These are phyloP conservation scores for Backusella psychrophila DNA, from an alignment of 192 early-diverging fungal genomes.

Conservation along the genomic window DNA sequence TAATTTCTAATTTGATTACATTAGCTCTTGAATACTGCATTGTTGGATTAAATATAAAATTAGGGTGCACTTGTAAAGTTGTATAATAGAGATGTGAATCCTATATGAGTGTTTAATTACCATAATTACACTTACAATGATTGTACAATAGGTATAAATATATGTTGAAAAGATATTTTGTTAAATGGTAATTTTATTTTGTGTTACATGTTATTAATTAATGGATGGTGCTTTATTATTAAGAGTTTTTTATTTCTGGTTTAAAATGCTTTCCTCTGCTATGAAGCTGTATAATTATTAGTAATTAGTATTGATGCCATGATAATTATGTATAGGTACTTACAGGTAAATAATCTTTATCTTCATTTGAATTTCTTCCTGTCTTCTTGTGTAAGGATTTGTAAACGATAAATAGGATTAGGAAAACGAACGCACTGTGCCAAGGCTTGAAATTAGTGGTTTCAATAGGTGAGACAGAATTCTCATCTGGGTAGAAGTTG, in stretches of 20 bases:
- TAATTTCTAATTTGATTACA: not conserved
- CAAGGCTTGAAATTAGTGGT: not conserved
- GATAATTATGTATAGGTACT: not conserved
- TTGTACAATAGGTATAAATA: not conserved
- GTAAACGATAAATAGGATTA: not conserved
- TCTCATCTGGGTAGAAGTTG: not conserved
- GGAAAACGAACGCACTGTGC: not conserved
- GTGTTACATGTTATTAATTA: not conserved
- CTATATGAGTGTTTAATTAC: not conserved
- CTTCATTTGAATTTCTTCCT: not conserved
- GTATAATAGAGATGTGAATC: not conserved
- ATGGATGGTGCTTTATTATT: not conserved
- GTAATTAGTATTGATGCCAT: not conserved
- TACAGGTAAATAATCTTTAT: not conserved
- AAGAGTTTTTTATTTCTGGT: not conserved
- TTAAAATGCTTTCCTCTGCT: not conserved
- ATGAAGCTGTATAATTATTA: not conserved
- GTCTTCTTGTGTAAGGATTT: not conserved
- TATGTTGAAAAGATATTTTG: not conserved
- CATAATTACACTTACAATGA: not conserved
- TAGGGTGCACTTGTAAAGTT: too few relatives aligned
- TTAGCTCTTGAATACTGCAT: not conserved
- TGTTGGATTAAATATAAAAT: too few relatives aligned
- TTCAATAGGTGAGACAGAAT: not conserved
- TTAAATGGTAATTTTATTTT: conserved; percentile 2